These are phyloP conservation scores for Neurospora sp. DNA, from an alignment of 495 filamentous ascomycete genomes.

Conservation along the genomic window DNA sequence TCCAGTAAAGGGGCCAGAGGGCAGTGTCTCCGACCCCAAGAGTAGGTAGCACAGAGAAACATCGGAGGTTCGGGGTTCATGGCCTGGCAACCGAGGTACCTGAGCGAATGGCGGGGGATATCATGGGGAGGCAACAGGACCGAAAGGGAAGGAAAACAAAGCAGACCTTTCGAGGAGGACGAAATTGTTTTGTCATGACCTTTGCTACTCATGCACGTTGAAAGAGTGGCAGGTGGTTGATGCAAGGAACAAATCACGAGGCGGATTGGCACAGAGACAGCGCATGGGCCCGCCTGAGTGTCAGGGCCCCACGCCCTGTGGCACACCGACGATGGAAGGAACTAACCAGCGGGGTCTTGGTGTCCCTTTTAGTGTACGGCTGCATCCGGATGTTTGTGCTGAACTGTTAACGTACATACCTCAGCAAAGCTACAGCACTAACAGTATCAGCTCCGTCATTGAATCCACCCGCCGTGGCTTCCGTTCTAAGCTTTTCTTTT, in stretches of 20 bases:
- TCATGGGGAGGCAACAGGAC: not conserved
- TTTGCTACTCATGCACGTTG: not conserved
- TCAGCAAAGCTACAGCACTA: not conserved
- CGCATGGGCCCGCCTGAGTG: not conserved
- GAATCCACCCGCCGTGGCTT: not conserved
- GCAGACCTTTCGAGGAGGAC: not conserved
- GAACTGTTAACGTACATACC: not conserved
- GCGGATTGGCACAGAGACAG: conserved; percentile 1
- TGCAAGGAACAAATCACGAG: conserved; percentile 29
- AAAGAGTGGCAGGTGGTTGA: conserved; percentile 10
- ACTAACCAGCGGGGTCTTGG: conserved; percentile 9
- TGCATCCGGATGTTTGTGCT: conserved; percentile 11
- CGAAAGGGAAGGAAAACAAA: not conserved
- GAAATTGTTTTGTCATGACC: conserved; percentile 27
- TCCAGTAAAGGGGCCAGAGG: not conserved
- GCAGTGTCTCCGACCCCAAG: not conserved
- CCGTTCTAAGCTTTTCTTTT: not conserved
- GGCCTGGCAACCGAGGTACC: not conserved
- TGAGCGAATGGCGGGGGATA: not conserved
- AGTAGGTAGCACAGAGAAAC: not conserved
- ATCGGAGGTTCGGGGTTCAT: not conserved
- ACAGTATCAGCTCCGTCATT: not conserved
- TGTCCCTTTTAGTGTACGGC: conserved; percentile 9
- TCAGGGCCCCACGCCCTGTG: conserved; percentile 18
- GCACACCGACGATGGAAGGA: not conserved